Percentiles rank a stretch among this genome's conserved stretches.
Evolutionary conservation across 140 eudicot species (phyloP).

Genomic region (Senecio squalidus): DNA sequence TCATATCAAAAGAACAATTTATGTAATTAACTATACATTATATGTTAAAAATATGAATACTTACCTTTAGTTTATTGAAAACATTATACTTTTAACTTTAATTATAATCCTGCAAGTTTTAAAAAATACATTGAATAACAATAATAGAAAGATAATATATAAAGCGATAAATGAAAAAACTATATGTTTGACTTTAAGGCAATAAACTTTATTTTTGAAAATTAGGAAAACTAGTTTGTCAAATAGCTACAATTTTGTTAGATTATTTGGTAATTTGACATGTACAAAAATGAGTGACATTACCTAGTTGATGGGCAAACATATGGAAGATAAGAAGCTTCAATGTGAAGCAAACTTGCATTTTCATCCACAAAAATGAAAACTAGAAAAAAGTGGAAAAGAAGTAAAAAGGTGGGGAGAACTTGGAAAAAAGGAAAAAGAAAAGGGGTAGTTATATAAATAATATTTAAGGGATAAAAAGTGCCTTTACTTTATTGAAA

Average conservation of each 20-base stretch:
- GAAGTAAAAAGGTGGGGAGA: neutral
- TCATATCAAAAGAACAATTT: no score
- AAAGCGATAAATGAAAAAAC: neutral
- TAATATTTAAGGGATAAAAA: conserved; percentile 23
- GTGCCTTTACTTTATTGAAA: conserved; percentile 33
- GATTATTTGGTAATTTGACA: no score
- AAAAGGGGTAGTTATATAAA: conserved; percentile 20
- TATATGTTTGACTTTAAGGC: neutral
- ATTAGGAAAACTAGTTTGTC: no score
- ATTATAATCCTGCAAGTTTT: neutral
- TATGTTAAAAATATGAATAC: no score
- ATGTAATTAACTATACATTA: no score
- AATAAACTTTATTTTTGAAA: no score
- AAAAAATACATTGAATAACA: neutral
- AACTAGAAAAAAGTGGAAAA: conserved; percentile 4
- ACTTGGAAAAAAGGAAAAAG: conserved; percentile 16
- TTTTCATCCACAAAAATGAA: conserved; percentile 31
- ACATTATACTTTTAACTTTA: neutral
- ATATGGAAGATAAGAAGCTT: conserved; percentile 32
- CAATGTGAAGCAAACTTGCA: conserved; percentile 25
- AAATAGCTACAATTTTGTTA: no score
- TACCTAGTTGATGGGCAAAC: conserved; percentile 22
- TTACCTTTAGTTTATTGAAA: no score
- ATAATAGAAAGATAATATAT: neutral
- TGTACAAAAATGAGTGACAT: no score